Evolutionary conservation across 106 monocot species (phyloP), one percentile per base, ranked within the genome.

Genomic region (Narthecium ossifragum): DNA sequence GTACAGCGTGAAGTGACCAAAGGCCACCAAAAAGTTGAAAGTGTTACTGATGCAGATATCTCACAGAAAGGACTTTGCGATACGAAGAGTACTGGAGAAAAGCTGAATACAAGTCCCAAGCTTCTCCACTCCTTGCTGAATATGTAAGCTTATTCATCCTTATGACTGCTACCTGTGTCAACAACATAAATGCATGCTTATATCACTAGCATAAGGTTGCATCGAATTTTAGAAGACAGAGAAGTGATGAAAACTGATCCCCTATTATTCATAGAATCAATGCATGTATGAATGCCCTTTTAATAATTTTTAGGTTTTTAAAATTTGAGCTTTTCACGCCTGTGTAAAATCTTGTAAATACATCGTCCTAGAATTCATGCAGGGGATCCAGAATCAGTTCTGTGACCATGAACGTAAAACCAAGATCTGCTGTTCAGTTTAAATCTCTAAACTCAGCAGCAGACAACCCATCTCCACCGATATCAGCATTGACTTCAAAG

Each of bases 111-210:
- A 24, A 39, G 33, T 23, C 34, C 62, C 62, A 75, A 64, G 24
- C 23, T 54, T 48, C 66, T 61, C 59, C 57, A 40, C 26, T 47
- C 72, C 47, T 50, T 67, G 70, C 14, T 59, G 38, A 39, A 63
- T 20, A 66, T 66, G 85, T 75, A 59, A 37, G 54, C 32, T 34
- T 43, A 43, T n/a, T n/a, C n/a, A n/a, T n/a, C n/a, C n/a, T n/a
- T n/a, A n/a, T n/a, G n/a, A n/a, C n/a, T n/a, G n/a, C n/a, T n/a
- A n/a, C n/a, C n/a, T n/a, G n/a, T n/a, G n/a, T n/a, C n/a, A n/a
- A n/a, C n/a, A n/a, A n/a, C n/a, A n/a, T n/a, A n/a, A n/a, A n/a
- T n/a, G n/a, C n/a, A n/a, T n/a, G n/a, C n/a, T n/a, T n/a, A n/a
- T n/a, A n/a, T n/a, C n/a, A n/a, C n/a, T n/a, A n/a, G n/a, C n/a